Evolutionary conservation across 768 basidiomycete genomes (phyloP), one percentile per base, ranked within the genome.

Genomic region (Xanthoconium purpureum): DNA sequence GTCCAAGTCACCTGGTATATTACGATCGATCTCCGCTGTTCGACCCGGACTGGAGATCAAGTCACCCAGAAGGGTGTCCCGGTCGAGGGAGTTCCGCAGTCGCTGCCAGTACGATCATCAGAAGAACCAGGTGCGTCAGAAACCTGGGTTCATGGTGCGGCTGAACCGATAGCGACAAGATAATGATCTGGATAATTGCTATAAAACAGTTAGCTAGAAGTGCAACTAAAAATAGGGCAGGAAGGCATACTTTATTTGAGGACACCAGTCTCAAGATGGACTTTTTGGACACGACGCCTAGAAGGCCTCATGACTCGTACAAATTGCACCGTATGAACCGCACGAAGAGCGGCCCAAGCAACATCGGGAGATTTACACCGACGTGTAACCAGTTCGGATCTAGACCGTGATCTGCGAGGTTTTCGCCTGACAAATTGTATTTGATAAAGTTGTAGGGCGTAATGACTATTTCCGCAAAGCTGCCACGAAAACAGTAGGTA

Each of bases 101-200:
- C 17, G 60, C 56, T 10, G 60, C 62, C 6, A 75, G 55, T 5
- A 73, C 50, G 18, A 75, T 63, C 45, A 67, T 61, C 20, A 69
- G 73, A 14, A 73, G 64, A 30, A 77, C 55, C 18, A 77, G 62
- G 3, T 74, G 75, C 0, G 45, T 65, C 24, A 77, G 62, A 50
- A 77, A 76, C 30, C 76, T 71, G 0, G 72, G 70, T 57, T 77
- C 76, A 51, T 77, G 74, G 39, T 77, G 75, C 0, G 76, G 74
- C 30, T 74, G 52, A 9, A 70, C 45, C 6, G 55, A 58, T 15
- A 74, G 49, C 1, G 74, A 70, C 12, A 67, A 48, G 35, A 72
- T 18, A 12, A 75, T 60, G 17, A 73, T 66, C 53, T 70, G 67
- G 14, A 68, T 49, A 24, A 24, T 24, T 4, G 68, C 73, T 77